phyloP scores from a whole-genome alignment of 2,329 filamentous ascomycete genomes.

The Cyphellophora attinorum region DNA sequence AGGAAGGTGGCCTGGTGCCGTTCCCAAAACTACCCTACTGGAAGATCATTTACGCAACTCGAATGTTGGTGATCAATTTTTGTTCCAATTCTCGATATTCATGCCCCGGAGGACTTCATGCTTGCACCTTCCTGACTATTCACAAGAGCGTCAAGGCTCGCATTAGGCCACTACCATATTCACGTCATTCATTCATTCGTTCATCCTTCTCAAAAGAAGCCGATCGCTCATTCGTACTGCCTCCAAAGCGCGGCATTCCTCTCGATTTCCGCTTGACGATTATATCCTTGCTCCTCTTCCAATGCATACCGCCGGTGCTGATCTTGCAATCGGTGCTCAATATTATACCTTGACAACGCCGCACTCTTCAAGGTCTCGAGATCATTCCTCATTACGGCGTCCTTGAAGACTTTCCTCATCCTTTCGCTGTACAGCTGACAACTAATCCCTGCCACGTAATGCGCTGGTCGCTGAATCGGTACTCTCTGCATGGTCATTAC shows the following conservation, averaged over 20 bases:
- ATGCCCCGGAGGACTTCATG: too few relatives aligned
- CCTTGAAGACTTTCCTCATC: slow-evolving; percentile 66
- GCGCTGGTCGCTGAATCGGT: slow-evolving; percentile 35
- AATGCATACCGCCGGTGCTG: slow-evolving; percentile 44
- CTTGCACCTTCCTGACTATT: too few relatives aligned
- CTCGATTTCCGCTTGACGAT: slow-evolving; percentile 36
- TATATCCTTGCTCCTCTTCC: slow-evolving; percentile 52
- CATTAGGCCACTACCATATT: too few relatives aligned
- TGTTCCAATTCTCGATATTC: too few relatives aligned
- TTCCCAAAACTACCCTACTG: too few relatives aligned
- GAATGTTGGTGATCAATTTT: too few relatives aligned
- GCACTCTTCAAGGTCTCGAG: slow-evolving; percentile 54
- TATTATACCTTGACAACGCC: slow-evolving; percentile 47
- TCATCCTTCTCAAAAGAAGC: too few relatives aligned
- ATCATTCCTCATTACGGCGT: slow-evolving; percentile 59
- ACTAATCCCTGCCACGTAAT: slow-evolving; percentile 24
- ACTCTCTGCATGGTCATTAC: slow-evolving; percentile 50
- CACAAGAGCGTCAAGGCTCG: too few relatives aligned
- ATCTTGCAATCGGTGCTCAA: slow-evolving; percentile 51
- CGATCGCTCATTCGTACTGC: slow-evolving; percentile 35
- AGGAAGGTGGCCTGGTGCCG: too few relatives aligned
- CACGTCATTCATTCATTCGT: too few relatives aligned
- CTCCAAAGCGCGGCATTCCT: slow-evolving; percentile 43
- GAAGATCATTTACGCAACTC: too few relatives aligned
- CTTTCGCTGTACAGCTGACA: slow-evolving; percentile 75